Percentiles rank a stretch among this genome's conserved stretches.
These are phyloP conservation scores for Cercospora sp. DNA, from an alignment of 2,329 filamentous ascomycete species.

Conservation along the genomic window DNA sequence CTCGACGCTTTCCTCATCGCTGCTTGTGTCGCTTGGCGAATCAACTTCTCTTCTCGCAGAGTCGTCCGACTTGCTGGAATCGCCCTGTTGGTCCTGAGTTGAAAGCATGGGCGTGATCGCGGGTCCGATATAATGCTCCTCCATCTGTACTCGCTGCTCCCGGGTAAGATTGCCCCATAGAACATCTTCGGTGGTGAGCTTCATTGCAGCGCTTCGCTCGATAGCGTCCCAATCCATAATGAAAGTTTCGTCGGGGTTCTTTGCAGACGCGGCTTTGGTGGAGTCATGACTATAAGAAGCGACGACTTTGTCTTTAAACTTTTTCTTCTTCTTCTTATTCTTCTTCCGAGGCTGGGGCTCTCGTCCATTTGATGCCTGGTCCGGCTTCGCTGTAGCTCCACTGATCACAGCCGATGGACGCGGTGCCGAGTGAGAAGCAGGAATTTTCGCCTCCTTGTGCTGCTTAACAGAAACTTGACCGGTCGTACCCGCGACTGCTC, in stretches of 20 bases:
- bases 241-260: neutral
- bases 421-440: neutral
- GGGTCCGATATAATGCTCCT: conserved; percentile 5
- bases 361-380: too few relatives aligned
- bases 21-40: neutral
- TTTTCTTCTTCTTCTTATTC: conserved; percentile 1
- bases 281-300: neutral
- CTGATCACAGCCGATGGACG: neutral
- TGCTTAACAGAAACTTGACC: neutral
- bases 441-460: neutral
- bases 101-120: neutral
- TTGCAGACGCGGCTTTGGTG: neutral
- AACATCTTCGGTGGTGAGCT: neutral
- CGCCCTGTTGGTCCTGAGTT: neutral
- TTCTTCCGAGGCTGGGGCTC: too few relatives aligned
- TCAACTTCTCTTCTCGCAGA: neutral
- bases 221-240: conserved; percentile 5
- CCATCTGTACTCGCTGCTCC: conserved; percentile 2
- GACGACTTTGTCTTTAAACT: neutral
- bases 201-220: neutral
- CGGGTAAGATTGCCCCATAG: neutral
- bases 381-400: too few relatives aligned
- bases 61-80: neutral
- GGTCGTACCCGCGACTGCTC: neutral
- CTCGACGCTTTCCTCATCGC: neutral